Percentiles rank a stretch among this genome's conserved stretches.
phyloP scores from a whole-genome alignment of 257 asterid species.

The Capsicum chinense region DNA sequence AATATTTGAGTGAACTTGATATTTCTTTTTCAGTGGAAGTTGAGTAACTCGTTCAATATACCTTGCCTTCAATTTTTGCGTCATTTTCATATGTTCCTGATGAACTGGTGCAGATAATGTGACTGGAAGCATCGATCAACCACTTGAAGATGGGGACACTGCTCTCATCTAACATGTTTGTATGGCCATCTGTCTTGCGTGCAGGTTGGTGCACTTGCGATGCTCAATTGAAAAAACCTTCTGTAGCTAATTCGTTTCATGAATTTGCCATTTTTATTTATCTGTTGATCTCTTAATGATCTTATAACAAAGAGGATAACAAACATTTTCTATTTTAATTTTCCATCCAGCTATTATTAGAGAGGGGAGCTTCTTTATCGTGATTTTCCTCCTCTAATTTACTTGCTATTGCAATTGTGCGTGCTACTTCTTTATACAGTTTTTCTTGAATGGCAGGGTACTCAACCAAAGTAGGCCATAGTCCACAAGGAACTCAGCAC shows the following conservation, averaged over 20 bases:
- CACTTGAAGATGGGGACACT: conserved; percentile 92
- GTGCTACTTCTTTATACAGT: too few relatives aligned
- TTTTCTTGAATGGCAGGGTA: too few relatives aligned
- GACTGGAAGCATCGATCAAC: conserved; percentile 73
- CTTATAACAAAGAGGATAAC: neutral
- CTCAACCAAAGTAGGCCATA: too few relatives aligned
- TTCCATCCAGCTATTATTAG: conserved; percentile 64
- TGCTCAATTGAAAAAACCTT: neutral
- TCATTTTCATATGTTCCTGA: conserved; percentile 31
- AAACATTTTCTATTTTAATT: neutral
- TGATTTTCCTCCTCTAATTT: too few relatives aligned
- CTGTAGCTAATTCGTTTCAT: neutral
- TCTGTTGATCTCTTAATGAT: neutral
- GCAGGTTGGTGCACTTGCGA: conserved; percentile 53
- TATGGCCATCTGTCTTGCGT: conserved; percentile 82
- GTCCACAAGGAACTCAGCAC: too few relatives aligned
- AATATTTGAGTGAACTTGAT: neutral
- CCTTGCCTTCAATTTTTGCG: neutral
- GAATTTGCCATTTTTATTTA: neutral
- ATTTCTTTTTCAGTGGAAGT: neutral
- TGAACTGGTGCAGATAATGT: conserved; percentile 54
- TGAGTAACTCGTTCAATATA: neutral
- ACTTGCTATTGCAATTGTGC: too few relatives aligned
- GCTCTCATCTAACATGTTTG: conserved; percentile 88
- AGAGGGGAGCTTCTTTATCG: conserved; percentile 64